These are phyloP conservation scores for Septoria linicola DNA, from an alignment of 2,329 filamentous ascomycete species.

Conservation along the genomic window DNA sequence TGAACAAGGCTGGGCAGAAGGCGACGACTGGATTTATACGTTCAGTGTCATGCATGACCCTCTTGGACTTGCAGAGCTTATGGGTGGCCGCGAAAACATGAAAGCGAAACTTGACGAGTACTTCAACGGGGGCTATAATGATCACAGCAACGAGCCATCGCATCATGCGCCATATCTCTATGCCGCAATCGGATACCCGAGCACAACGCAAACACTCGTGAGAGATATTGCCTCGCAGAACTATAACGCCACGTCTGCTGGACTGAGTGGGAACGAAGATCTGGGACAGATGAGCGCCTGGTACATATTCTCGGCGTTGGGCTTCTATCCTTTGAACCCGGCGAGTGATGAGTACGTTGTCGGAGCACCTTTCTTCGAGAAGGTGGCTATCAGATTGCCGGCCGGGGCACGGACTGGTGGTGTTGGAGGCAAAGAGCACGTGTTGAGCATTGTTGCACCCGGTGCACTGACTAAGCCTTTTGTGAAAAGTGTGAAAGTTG, in stretches of 20 bases:
- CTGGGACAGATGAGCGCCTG: slow-evolving; percentile 54
- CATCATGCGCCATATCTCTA: slow-evolving; percentile 52
- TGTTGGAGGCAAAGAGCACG: slow-evolving; percentile 26
- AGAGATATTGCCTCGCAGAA: slow-evolving; percentile 43
- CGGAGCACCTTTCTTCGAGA: slow-evolving; percentile 50
- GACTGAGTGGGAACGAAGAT: slow-evolving; percentile 51
- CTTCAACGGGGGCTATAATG: slow-evolving; percentile 48
- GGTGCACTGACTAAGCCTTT: slow-evolving; percentile 45
- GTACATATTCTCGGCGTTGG: slow-evolving; percentile 50
- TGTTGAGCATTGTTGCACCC: slow-evolving; percentile 44
- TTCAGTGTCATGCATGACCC: slow-evolving; percentile 52
- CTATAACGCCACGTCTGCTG: slow-evolving; percentile 50
- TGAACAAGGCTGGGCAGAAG: slow-evolving; percentile 52
- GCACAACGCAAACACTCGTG: slow-evolving; percentile 42
- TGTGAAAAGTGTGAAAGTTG: slow-evolving; percentile 44
- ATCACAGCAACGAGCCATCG: slow-evolving; percentile 51
- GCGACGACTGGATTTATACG: slow-evolving; percentile 53
- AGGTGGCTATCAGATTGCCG: slow-evolving; percentile 43
- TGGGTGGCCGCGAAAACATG: slow-evolving; percentile 42
- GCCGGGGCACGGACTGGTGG: slow-evolving; percentile 37
- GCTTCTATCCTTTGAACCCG: slow-evolving; percentile 51
- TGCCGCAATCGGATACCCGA: slow-evolving; percentile 45
- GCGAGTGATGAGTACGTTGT: slow-evolving; percentile 49
- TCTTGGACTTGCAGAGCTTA: slow-evolving; percentile 44
- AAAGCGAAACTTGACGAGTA: slow-evolving; percentile 47